Percentiles rank a stretch among this genome's conserved stretches.
Conservation (phyloP, 306 rosid genomes). For the Abrus precatorius region DNA sequence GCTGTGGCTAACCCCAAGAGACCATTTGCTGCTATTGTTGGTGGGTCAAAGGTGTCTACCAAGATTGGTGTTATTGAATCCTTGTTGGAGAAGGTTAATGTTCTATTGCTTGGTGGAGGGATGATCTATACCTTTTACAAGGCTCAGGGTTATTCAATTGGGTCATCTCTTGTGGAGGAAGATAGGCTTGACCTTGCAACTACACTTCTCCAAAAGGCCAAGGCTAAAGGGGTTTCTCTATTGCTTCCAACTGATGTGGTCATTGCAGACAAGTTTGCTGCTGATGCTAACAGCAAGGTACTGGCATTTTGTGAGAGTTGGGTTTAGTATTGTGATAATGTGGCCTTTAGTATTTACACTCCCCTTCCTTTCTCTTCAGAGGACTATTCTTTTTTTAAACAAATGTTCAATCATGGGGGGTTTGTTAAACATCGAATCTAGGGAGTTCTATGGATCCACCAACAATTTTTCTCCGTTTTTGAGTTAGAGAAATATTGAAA, state of each 20-base stretch:
- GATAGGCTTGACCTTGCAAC: constrained; percentile 85
- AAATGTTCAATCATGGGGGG: not conserved
- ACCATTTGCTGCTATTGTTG: constrained; percentile 96
- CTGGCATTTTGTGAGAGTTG: constrained; percentile 2
- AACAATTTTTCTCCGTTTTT: not conserved
- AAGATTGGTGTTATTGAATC: constrained; percentile 97
- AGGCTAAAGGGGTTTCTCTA: constrained; percentile 83
- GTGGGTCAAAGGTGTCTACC: constrained; percentile 93
- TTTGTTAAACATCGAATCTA: too few species aligned
- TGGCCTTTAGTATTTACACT: not conserved
- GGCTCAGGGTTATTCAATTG: constrained; percentile 90
- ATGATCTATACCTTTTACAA: constrained; percentile 96
- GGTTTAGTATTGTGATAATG: not conserved
- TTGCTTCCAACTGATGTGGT: constrained; percentile 94
- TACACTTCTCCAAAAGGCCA: constrained; percentile 82
- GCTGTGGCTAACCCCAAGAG: constrained; percentile 91
- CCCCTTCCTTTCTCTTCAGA: not conserved
- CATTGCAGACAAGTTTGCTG: constrained; percentile 86
- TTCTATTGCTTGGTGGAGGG: constrained; percentile 91
- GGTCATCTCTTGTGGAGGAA: constrained; percentile 92
- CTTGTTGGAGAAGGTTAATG: constrained; percentile 78
- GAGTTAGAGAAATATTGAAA: not conserved
- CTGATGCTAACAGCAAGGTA: constrained; percentile 95
- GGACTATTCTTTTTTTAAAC: not conserved
- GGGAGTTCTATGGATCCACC: not conserved